Evolutionary conservation across 78 protist species (phyloP).

Genomic region (Dictyostelium purpureum): DNA sequence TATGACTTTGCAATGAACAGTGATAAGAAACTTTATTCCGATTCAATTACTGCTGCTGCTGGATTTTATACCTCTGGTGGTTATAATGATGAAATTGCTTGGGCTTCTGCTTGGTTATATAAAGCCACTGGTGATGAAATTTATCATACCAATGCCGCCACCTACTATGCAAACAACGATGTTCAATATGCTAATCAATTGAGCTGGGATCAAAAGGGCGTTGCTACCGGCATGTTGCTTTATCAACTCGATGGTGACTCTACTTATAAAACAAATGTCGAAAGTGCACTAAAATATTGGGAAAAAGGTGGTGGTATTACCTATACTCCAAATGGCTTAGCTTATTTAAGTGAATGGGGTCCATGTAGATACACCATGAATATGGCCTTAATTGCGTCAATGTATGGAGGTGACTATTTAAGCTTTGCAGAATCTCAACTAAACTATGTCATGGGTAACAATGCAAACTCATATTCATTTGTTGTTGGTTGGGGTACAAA

Average conservation of each 20-base stretch:
- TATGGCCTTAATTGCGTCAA: slow-evolving; percentile 32
- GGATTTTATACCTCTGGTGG: slow-evolving; percentile 53
- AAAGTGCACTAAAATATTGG: slow-evolving; percentile 34
- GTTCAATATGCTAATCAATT: slow-evolving; percentile 8
- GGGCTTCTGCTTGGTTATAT: slow-evolving; percentile 56
- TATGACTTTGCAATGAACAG: background rate
- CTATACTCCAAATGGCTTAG: slow-evolving; percentile 58
- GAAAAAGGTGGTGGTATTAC: slow-evolving; percentile 45
- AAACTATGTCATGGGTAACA: background rate
- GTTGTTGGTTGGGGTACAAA: slow-evolving; percentile 7
- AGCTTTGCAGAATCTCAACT: background rate
- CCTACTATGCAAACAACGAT: slow-evolving; percentile 21
- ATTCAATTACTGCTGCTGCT: slow-evolving; percentile 7
- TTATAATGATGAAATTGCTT: slow-evolving; percentile 56
- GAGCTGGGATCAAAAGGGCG: slow-evolving; percentile 64
- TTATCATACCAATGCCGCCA: background rate
- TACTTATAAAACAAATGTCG: slow-evolving; percentile 21
- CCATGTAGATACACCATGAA: slow-evolving; percentile 56
- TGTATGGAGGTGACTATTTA: no score
- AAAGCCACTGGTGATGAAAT: slow-evolving; percentile 37
- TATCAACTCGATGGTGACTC: background rate
- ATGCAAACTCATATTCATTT: background rate
- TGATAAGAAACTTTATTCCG: slow-evolving; percentile 1
- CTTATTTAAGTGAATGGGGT: slow-evolving; percentile 63
- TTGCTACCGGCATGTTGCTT: slow-evolving; percentile 7